Evolutionary conservation across 345 rosid species (phyloP).

Genomic region (Eucalyptus camaldulensis): DNA sequence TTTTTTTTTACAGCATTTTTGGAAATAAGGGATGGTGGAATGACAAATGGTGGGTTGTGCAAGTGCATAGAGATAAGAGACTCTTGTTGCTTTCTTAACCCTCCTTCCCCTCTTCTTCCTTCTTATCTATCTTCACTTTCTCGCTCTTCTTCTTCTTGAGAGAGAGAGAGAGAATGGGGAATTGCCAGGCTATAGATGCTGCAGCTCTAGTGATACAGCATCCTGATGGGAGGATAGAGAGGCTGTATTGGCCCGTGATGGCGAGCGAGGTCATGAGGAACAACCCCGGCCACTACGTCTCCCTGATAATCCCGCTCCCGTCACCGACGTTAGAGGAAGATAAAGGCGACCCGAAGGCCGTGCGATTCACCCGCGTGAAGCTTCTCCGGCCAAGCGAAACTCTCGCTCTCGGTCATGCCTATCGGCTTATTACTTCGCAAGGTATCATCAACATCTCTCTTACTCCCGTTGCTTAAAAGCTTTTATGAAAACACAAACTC

Average conservation of each 20-base stretch:
- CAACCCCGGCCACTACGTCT: conserved; percentile 93
- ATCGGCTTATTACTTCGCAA: conserved; percentile 85
- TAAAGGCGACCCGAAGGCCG: conserved; percentile 4
- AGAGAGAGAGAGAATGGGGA: conserved; percentile 44
- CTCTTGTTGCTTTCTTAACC: not conserved
- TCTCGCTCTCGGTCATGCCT: conserved; percentile 91
- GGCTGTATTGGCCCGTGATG: conserved; percentile 55
- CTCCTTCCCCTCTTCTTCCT: not conserved
- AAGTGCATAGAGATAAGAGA: conserved; percentile 47
- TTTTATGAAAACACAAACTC: not conserved
- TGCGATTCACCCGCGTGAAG: conserved; percentile 74
- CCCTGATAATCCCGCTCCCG: conserved; percentile 88
- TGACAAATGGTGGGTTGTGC: conserved; percentile 3
- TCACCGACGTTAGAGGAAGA: conserved; percentile 2
- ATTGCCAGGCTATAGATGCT: conserved; percentile 94
- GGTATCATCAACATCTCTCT: conserved; percentile 17
- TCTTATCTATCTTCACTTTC: not conserved
- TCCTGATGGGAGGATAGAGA: conserved; percentile 71
- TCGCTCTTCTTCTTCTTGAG: not conserved
- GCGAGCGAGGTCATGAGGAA: conserved; percentile 72
- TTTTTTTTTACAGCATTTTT: not conserved
- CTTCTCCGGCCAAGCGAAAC: conserved; percentile 79
- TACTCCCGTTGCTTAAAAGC: not conserved
- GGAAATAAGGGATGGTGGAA: not conserved
- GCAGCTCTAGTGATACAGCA: conserved; percentile 92